Percentiles rank a stretch among this genome's conserved stretches.
phyloP scores from a whole-genome alignment of 1,284 basidiomycete genomes.

The Cystobasidiaceae sp. region DNA sequence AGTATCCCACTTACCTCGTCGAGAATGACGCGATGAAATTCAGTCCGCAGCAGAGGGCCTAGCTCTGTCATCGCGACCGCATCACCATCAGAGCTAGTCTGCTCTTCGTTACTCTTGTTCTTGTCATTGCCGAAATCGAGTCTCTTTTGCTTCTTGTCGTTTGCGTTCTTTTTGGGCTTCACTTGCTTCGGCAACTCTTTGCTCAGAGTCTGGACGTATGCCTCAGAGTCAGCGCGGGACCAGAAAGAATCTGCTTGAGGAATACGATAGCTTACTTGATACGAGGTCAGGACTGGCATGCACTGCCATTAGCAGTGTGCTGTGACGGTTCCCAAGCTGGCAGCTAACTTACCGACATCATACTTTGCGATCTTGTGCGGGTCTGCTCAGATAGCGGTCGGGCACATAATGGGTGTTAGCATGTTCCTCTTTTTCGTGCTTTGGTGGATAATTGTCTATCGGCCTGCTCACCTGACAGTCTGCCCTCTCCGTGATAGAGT shows the following conservation, averaged over 20 bases:
- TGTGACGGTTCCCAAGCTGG: slow-evolving; percentile 41
- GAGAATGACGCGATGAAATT: slow-evolving; percentile 48
- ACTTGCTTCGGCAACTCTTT: slow-evolving; percentile 27
- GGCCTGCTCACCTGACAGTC: slow-evolving; percentile 58
- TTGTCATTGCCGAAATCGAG: slow-evolving; percentile 30
- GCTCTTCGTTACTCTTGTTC: neutral
- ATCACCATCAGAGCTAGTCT: slow-evolving; percentile 43
- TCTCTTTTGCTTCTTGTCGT: neutral
- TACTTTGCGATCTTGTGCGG: slow-evolving; percentile 57
- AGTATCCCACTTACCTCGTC: neutral
- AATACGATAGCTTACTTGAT: slow-evolving; percentile 57
- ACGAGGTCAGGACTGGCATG: slow-evolving; percentile 68
- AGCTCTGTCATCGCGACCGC: slow-evolving; percentile 51
- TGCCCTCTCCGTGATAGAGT: slow-evolving; percentile 71
- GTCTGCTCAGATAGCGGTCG: slow-evolving; percentile 50
- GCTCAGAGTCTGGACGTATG: too few relatives aligned
- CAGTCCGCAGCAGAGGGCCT: slow-evolving; percentile 68
- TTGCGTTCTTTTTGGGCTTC: slow-evolving; percentile 10
- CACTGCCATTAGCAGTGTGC: slow-evolving; percentile 44
- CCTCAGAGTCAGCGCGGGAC: neutral
- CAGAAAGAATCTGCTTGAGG: slow-evolving; percentile 51
- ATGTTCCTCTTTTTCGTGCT: too few relatives aligned
- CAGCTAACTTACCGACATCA: slow-evolving; percentile 50
- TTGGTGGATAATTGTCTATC: neutral
- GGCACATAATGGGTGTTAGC: too few relatives aligned